phyloP scores from a whole-genome alignment of 1,284 basidiomycete species.

The Malassezia dermatis region DNA sequence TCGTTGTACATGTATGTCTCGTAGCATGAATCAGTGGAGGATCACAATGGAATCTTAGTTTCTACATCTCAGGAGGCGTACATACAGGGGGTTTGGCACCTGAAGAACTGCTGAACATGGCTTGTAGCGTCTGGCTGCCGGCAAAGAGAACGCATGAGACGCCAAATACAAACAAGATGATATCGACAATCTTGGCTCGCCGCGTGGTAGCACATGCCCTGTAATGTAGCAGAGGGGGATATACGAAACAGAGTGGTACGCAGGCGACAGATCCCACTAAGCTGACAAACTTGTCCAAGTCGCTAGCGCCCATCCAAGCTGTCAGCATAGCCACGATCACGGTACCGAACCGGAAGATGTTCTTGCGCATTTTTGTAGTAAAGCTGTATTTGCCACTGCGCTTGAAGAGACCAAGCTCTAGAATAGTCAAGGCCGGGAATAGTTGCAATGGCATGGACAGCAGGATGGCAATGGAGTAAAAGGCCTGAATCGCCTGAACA shows the following conservation, averaged over 20 bases:
- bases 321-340: constrained; percentile 67
- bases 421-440: constrained; percentile 91
- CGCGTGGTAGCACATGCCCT: constrained; percentile 65
- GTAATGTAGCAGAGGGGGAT: constrained; percentile 87
- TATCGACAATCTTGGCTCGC: constrained; percentile 63
- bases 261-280: constrained; percentile 89
- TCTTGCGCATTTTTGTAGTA: constrained; percentile 74
- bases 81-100: constrained; percentile 1
- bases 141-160: constrained; percentile 72
- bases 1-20: constrained; percentile 19
- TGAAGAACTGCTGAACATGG: constrained; percentile 7
- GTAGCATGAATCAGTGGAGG: background rate
- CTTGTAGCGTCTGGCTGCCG: constrained; percentile 61
- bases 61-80: constrained; percentile 1
- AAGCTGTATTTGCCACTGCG: constrained; percentile 73
- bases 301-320: constrained; percentile 73
- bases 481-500: constrained; percentile 67
- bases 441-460: constrained; percentile 79
- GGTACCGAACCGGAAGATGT: constrained; percentile 67
- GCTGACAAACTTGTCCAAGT: constrained; percentile 93
- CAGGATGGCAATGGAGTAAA: constrained; percentile 64
- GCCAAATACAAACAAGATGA: constrained; percentile 71
- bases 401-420: constrained; percentile 89
- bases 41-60: background rate
- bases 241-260: constrained; percentile 81